Base-by-base conservation (phyloP, 257 asterid genomes). In the Echites panduratus region DNA sequence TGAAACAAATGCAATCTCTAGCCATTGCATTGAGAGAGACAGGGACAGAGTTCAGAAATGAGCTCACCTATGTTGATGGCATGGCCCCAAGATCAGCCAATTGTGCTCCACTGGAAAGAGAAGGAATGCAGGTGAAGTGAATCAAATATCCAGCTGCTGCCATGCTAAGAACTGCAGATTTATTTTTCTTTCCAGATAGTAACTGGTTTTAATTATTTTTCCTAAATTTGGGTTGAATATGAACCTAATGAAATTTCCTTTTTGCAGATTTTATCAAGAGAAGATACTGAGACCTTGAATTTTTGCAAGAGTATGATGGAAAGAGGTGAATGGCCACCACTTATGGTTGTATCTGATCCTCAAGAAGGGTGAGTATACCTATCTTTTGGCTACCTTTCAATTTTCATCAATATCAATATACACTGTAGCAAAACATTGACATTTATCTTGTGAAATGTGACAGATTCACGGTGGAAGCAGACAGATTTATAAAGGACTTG, bases 381-480 rank as follows among this genome's bases (percentile, higher is more conserved):
- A 10, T 7, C 6, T 5, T 40, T 72, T 0, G 9, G 22, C 35
- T 75, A 10, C 61, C 45, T 27, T 57, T 32, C 38, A 32, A 32
- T 3, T 61, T 29, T 24, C 16, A 43, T 78, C 38, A 16, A 53
- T n/a, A 41, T n/a, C 62, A 57, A 16, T 24, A 1, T 20, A 10
- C 3, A 22, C 3, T 2, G 3, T 22, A 17, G 0, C 20, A 17
- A 43, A 76, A n/a, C 9, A 64, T 77, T 75, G 32, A 48, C 68
- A 38, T 26, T 40, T 29, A 38, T 43, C 67, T 38, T 63, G 48
- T 81, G 40, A 76, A 29, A 19, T 64, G 66, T 48, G 71, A 77
- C 87, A 90, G 97, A 68, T 94, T 88, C 84, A 95, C 98, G 0
- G 99, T 95, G 68, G 98, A 92, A 82, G 96, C 98, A 32, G 97